Percentiles rank a stretch among this genome's conserved stretches.
phyloP scores from a whole-genome alignment of 495 filamentous ascomycete species.

The Melanomma pulvis-pyrius region DNA sequence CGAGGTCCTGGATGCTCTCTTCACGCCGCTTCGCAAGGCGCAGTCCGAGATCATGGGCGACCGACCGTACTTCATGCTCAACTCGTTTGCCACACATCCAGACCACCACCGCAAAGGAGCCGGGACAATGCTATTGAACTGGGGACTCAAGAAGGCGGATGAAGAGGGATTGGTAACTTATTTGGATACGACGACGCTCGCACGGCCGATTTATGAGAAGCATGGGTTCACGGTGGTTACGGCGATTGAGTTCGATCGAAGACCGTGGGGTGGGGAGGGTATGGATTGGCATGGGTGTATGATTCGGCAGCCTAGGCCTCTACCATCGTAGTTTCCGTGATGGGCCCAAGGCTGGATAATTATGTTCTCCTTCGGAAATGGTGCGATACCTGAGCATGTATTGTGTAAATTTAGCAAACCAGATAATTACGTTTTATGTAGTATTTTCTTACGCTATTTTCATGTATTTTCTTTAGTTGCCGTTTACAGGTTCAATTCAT shows the following conservation, averaged over 20 bases:
- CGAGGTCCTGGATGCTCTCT: slow-evolving; percentile 9
- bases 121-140: slow-evolving; percentile 7
- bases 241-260: slow-evolving; percentile 18
- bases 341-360: too few relatives aligned
- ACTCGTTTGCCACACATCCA: slow-evolving; percentile 17
- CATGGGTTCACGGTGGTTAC: slow-evolving; percentile 17
- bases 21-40: slow-evolving; percentile 11
- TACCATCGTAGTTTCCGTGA: too few relatives aligned
- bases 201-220: slow-evolving; percentile 24
- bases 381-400: too few relatives aligned
- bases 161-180: slow-evolving; percentile 4
- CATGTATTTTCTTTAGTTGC: too few relatives aligned
- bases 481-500: too few relatives aligned
- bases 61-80: slow-evolving; percentile 24
- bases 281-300: slow-evolving; percentile 18
- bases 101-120: background rate
- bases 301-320: background rate
- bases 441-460: too few relatives aligned
- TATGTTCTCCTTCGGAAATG: too few relatives aligned
- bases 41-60: slow-evolving; percentile 25
- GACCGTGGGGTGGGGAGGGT: slow-evolving; percentile 24
- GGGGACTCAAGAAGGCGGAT: slow-evolving; percentile 17
- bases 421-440: too few relatives aligned
- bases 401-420: too few relatives aligned
- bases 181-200: slow-evolving; percentile 3